Evolutionary conservation across 306 rosid species (phyloP), one percentile per base, ranked within the genome.

Genomic region (Trifolium pratense): DNA sequence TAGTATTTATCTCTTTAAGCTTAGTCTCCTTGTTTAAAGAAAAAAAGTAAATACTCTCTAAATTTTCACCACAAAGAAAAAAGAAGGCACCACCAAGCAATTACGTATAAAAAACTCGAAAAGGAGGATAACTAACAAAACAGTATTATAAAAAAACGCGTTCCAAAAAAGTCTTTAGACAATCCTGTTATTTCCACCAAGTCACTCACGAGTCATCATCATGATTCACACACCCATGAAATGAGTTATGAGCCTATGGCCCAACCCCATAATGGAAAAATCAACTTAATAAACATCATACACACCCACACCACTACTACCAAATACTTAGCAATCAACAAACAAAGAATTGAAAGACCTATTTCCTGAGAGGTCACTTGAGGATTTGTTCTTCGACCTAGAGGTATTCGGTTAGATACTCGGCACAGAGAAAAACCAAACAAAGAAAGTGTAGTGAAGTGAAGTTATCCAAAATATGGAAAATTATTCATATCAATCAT

Each of bases 401-500:
- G n/a, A n/a, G n/a, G n/a, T n/a, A n/a, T n/a, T n/a, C n/a, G n/a
- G n/a, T n/a, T n/a, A n/a, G n/a, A n/a, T n/a, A n/a, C n/a, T n/a
- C n/a, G n/a, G n/a, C n/a, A n/a, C n/a, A n/a, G n/a, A n/a, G n/a
- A n/a, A n/a, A n/a, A n/a, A n/a, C n/a, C n/a, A n/a, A n/a, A n/a
- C n/a, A n/a, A n/a, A n/a, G 16, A 7, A 26, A 4, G 16, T n/a
- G 13, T 5, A 32, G 39, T 29, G 3, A 2, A 29, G 5, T 15
- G 42, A 2, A 68, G 16, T 10, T 20, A 9, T 43, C 18, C 0
- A 37, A 40, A 26, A 43, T 29, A 91, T 91, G 98, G 96, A 94
- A 25, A 94, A 88, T 74, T 91, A 85, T 72, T 59, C 89, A 6
- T 91, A 85, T 78, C 77, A 72, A 68, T 84, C 98, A 4, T 93